Evolutionary conservation across 2,329 filamentous ascomycete genomes (phyloP), one percentile per base, ranked within the genome.

Genomic region (Samsoniella hepiali): DNA sequence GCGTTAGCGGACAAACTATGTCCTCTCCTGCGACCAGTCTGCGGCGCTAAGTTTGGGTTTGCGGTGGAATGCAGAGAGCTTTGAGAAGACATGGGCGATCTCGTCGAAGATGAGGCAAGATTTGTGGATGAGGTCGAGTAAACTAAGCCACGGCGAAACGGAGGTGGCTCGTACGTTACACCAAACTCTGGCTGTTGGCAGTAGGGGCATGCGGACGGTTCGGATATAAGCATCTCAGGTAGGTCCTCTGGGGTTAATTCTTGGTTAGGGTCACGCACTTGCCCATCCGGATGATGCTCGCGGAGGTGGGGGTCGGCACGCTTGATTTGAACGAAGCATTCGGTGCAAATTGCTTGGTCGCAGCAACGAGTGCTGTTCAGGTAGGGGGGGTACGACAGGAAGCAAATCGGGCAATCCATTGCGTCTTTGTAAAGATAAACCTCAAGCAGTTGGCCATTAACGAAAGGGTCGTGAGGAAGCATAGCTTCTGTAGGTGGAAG

Each of bases 311-410:
- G 93, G 67, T 99, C 94, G 4, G 93, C 88, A 49, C 95, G 87
- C 75, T 97, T 98, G 74, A 99, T 99, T 75, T 99, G 95, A 4
- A 99, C 95, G 71, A 99, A 99, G 75, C 95, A 99, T 78, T 99
- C 95, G 49, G 93, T 98, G 77, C 95, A 99, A 66, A 99, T 98
- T 6, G 91, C 84, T 74, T 99, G 95, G 70, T 97, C 93, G 75
- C 95, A 99, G 74, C 95, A 99, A 68, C 95, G 84, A 0, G 95
- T 99, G 68, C 88, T 90, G 77, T 99, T 99, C 36, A 99, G 82
- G 72, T 96, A 96, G 3, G 93, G 93, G 0, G 95, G 95, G 69
- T 98, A 99, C 69, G 93, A 96, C 60, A 98, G 81, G 74, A 98
- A 97, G 79, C 95, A 99, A 66, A 99, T 97, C 5, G 95, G 94